Conservation (phyloP, 2,329 filamentous ascomycete species). For the Pseudogymnoascus sp. region DNA sequence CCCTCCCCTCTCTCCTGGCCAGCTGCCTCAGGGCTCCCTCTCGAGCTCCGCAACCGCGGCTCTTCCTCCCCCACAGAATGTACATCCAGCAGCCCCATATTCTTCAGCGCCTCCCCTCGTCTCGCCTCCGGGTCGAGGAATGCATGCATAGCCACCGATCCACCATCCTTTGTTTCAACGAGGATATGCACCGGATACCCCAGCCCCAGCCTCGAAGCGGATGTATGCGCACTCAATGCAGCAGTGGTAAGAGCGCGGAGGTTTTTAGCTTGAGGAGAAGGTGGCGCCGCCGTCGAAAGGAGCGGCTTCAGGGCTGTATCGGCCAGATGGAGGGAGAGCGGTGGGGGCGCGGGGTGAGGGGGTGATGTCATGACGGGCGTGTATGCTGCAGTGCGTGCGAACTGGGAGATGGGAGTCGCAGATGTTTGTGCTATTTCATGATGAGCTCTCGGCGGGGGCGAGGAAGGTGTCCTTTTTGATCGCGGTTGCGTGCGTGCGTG, state of each 20-base stretch:
- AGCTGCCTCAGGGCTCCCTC: not conserved
- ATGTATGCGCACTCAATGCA: constrained; percentile 44
- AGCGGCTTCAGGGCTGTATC: constrained; percentile 50
- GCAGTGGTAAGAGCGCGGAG: constrained; percentile 44
- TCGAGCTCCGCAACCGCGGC: not conserved
- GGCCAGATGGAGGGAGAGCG: constrained; percentile 46
- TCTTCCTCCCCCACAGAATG: not conserved
- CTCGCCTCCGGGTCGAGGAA: constrained; percentile 33
- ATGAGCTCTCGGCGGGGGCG: not conserved
- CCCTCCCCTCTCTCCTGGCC: not conserved
- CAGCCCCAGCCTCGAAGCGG: constrained; percentile 43
- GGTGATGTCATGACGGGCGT: constrained; percentile 6
- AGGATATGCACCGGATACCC: constrained; percentile 49
- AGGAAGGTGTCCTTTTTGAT: not conserved
- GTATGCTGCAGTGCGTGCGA: not conserved
- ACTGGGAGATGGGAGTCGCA: not conserved
- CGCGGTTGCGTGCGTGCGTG: constrained; percentile 5
- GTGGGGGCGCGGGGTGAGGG: constrained; percentile 10
- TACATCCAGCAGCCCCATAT: constrained; percentile 15
- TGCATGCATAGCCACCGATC: constrained; percentile 33
- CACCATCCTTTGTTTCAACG: constrained; percentile 41
- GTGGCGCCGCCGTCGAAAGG: constrained; percentile 35
- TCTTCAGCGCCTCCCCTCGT: constrained; percentile 10
- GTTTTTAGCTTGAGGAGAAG: constrained; percentile 12
- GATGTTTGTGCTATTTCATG: constrained; percentile 2